Conservation (phyloP, 768 basidiomycete genomes). For the Leccinum truebloodii region DNA sequence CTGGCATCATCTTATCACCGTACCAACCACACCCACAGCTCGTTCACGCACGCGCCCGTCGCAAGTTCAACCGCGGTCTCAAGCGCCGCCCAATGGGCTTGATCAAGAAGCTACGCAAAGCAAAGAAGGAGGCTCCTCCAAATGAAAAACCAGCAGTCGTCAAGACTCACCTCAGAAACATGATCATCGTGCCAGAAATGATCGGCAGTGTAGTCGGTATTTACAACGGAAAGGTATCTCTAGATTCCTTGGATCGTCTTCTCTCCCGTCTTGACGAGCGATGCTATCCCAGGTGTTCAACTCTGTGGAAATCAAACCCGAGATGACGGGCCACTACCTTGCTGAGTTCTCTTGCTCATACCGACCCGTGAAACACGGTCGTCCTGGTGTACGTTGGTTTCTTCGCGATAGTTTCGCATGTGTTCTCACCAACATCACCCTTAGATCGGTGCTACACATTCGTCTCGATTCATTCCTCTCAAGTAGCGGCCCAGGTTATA, state of each 20-base stretch:
- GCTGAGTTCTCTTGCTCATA: slow-evolving; percentile 97
- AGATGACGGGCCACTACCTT: slow-evolving; percentile 99
- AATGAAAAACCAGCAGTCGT: slow-evolving; percentile 99
- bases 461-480: slow-evolving; percentile 92
- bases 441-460: slow-evolving; percentile 90
- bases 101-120: slow-evolving; percentile 99
- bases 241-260: background rate
- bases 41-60: slow-evolving; percentile 97
- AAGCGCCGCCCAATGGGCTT: slow-evolving; percentile 98
- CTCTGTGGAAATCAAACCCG: slow-evolving; percentile 98
- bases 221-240: slow-evolving; percentile 91
- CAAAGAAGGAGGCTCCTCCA: slow-evolving; percentile 98
- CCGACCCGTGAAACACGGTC: slow-evolving; percentile 99
- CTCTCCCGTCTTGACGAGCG: background rate
- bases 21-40: slow-evolving; percentile 51
- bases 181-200: slow-evolving; percentile 99
- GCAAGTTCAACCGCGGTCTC: slow-evolving; percentile 98
- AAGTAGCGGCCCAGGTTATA: slow-evolving; percentile 60
- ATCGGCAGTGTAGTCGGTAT: slow-evolving; percentile 98
- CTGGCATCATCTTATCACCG: slow-evolving; percentile 5
- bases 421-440: slow-evolving; percentile 16
- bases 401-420: background rate
- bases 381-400: slow-evolving; percentile 84
- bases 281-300: slow-evolving; percentile 68
- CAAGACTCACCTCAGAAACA: slow-evolving; percentile 98